Evolutionary conservation across 1,139 yeast species (phyloP).

Genomic region (Lodderomyces orthopsilosis): DNA sequence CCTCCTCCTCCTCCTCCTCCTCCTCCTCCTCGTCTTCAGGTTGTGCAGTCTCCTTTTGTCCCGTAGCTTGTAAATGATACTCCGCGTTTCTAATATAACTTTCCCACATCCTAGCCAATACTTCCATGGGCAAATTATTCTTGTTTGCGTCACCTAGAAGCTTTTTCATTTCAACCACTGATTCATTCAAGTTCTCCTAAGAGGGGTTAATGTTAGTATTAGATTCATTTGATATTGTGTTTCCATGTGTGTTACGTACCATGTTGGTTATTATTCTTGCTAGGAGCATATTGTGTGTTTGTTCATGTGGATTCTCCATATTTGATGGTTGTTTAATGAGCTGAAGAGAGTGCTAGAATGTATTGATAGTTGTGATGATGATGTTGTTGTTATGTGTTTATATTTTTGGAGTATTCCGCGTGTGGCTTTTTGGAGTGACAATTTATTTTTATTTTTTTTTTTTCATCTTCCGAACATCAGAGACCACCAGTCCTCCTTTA

Average conservation of each 20-base stretch:
- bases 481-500: too few relatives aligned
- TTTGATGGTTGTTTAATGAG: neutral
- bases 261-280: slow-evolving; percentile 76
- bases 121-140: slow-evolving; percentile 67
- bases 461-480: neutral
- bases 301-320: slow-evolving; percentile 91
- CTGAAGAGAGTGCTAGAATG: neutral
- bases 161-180: slow-evolving; percentile 62
- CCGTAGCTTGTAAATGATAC: slow-evolving; percentile 71
- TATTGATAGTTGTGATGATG: neutral
- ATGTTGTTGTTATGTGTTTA: slow-evolving; percentile 2
- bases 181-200: slow-evolving; percentile 68
- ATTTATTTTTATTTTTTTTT: neutral
- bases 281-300: slow-evolving; percentile 74
- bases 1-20: neutral
- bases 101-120: slow-evolving; percentile 80
- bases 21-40: neutral
- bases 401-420: neutral
- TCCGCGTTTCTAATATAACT: slow-evolving; percentile 70
- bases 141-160: slow-evolving; percentile 60
- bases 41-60: slow-evolving; percentile 26
- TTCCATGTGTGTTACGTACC: slow-evolving; percentile 48
- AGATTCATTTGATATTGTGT: neutral
- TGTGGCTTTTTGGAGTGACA: slow-evolving; percentile 1
- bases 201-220: slow-evolving; percentile 4